Evolutionary conservation across 345 rosid species (phyloP).

Genomic region (Brassica napus): Da-Ae NC_063443.1:16110501-16111000

Average conservation of each 20-base stretch:
- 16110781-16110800: not conserved
- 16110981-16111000: not conserved
- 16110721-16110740: not conserved
- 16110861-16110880: not conserved
- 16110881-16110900: not conserved
- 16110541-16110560: constrained; percentile 2
- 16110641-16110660: not conserved
- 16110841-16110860: not conserved
- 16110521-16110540: not conserved
- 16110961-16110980: not conserved
- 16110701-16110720: not conserved
- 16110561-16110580: constrained; percentile 11
- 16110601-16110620: not conserved
- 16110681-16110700: not conserved
- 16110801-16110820: not conserved
- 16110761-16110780: not conserved
- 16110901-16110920: not conserved
- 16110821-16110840: not conserved
- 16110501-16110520: constrained; percentile 14
- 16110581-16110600: not conserved
- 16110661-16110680: not conserved
- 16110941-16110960: not conserved
- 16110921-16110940: not conserved
- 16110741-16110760: not conserved
- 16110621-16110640: constrained; percentile 8